A percentile compares a stretch with the other conserved stretches of the same genome.
Conservation (phyloP, 2,329 filamentous ascomycete species). For the Pestalotiopsis sp. region DNA sequence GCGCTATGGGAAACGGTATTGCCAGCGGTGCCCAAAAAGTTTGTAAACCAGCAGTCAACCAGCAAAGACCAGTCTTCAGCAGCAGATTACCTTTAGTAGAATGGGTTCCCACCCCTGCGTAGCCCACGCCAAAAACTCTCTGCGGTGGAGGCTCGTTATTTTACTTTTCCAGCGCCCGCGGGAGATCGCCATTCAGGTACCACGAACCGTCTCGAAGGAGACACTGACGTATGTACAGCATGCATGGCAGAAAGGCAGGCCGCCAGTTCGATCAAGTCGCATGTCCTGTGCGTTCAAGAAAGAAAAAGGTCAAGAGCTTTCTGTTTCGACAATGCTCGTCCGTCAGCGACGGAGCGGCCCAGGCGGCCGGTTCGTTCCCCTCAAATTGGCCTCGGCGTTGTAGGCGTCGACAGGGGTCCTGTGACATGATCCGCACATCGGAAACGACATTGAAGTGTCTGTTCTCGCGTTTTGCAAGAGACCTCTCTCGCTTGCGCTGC, state of each 20-base stretch:
- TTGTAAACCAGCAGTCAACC: not conserved
- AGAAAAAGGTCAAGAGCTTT: not conserved
- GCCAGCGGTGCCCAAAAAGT: not conserved
- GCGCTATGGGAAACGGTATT: not conserved
- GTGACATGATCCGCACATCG: constrained; percentile 36
- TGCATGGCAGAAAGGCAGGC: too few relatives aligned
- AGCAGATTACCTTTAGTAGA: not conserved
- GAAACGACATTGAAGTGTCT: constrained; percentile 27
- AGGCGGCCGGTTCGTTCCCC: not conserved
- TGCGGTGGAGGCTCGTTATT: not conserved
- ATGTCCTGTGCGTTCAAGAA: too few relatives aligned
- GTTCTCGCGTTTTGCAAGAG: constrained; percentile 4
- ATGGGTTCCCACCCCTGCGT: not conserved
- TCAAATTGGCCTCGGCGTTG: not conserved
- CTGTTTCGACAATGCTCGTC: not conserved
- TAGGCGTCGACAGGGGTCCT: constrained; percentile 19
- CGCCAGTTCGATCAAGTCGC: too few relatives aligned
- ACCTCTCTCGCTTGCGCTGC: not conserved
- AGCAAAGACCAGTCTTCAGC: not conserved
- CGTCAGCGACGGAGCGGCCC: not conserved
- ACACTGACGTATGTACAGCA: not conserved
- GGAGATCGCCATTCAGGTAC: not conserved
- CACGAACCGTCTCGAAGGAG: not conserved
- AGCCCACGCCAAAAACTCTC: not conserved
- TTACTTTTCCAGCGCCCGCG: not conserved